Evolutionary conservation across 441 rosid genomes (phyloP).

Genomic region (Corymbia citriodora): DNA sequence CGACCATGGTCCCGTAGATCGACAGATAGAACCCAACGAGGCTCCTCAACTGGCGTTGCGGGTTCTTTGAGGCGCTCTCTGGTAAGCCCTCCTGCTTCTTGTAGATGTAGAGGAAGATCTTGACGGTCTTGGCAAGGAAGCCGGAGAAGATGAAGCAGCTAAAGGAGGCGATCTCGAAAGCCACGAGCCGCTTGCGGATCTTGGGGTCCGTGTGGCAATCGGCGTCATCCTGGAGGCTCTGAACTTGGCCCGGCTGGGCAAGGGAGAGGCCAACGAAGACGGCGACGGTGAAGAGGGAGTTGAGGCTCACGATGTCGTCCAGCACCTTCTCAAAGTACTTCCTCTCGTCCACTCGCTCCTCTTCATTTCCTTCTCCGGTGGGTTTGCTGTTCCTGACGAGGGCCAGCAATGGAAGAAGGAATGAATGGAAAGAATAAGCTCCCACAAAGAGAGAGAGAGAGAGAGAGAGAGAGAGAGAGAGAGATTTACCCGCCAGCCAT

Average conservation of each 20-base stretch:
- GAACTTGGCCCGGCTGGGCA: constrained; percentile 1
- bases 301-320: constrained; percentile 2
- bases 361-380: background rate
- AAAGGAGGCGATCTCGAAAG: constrained; percentile 2
- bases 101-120: constrained; percentile 1
- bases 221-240: background rate
- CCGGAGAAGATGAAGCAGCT: constrained; percentile 8
- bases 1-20: constrained; percentile 1
- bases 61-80: background rate
- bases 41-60: background rate
- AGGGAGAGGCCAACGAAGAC: constrained; percentile 4
- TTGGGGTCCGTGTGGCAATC: background rate
- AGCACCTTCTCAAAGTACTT: constrained; percentile 7
- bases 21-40: background rate
- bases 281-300: background rate
- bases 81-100: background rate
- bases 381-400: background rate
- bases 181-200: background rate
- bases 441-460: background rate
- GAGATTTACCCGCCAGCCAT: background rate
- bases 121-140: constrained; percentile 2
- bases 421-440: background rate
- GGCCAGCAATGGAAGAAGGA: background rate
- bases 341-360: background rate
- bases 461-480: too few relatives aligned